phyloP scores from a whole-genome alignment of 2,329 filamentous ascomycete species.

The Thelonectria blattea region DNA sequence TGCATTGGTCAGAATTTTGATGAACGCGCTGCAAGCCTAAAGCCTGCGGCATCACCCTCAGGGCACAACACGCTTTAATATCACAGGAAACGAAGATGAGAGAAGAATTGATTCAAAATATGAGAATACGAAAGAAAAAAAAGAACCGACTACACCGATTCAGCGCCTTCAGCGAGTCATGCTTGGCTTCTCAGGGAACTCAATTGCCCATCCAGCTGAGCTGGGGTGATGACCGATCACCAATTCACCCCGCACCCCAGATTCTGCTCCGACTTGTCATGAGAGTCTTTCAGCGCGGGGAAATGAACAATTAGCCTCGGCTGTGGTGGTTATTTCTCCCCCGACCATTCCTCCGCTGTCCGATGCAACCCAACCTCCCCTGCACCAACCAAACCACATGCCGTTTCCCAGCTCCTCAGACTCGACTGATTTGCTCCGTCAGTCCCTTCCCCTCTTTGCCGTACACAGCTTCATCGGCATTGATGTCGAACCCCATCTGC shows the following conservation, averaged over 20 bases:
- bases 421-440: constrained; percentile 11
- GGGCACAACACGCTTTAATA: no score
- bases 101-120: no score
- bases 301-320: constrained; percentile 5
- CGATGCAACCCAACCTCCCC: constrained; percentile 1
- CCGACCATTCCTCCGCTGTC: constrained; percentile 13
- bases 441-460: background rate
- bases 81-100: no score
- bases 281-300: constrained; percentile 1
- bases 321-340: background rate
- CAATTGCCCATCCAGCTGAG: background rate
- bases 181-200: no score
- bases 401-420: background rate
- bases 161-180: no score
- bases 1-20: no score
- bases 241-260: constrained; percentile 6
- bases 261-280: background rate
- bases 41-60: no score
- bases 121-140: no score
- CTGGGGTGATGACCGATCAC: no score
- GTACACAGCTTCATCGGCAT: constrained; percentile 11
- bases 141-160: no score
- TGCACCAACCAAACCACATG: background rate
- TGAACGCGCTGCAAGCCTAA: no score
- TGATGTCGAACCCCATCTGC: constrained; percentile 23